Percentiles rank a stretch among this genome's conserved stretches.
phyloP scores from a whole-genome alignment of 352 stramenopile species.

The Pythium sp. region DNA sequence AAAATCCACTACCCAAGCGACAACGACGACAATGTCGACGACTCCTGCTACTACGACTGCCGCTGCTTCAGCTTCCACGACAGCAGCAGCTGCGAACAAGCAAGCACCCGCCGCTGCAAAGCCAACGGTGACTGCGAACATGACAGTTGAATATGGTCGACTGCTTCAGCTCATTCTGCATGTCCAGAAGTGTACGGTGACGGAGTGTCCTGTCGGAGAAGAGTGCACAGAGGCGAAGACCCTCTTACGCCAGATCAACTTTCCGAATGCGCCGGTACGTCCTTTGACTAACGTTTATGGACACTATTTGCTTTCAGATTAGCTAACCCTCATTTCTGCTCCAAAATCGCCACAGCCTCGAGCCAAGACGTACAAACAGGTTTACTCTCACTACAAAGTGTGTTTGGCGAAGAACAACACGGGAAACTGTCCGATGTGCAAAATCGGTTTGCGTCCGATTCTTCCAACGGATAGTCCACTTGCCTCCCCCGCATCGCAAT shows the following conservation, averaged over 20 bases:
- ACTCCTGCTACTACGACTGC: conserved; percentile 14
- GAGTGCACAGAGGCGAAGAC: conserved; percentile 75
- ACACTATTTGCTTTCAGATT: conserved; percentile 2
- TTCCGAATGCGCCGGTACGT: conserved; percentile 55
- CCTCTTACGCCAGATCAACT: conserved; percentile 73
- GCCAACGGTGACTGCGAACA: conserved; percentile 46
- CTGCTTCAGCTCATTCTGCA: conserved; percentile 85
- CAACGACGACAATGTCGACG: conserved; percentile 7
- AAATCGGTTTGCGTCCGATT: conserved; percentile 71
- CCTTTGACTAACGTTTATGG: too few species aligned
- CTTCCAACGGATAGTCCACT: conserved; percentile 25
- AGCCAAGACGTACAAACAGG: conserved; percentile 86
- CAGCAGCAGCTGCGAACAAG: conserved; percentile 23
- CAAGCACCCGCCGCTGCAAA: conserved; percentile 24
- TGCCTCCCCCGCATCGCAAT: conserved; percentile 30
- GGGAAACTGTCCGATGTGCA: conserved; percentile 81
- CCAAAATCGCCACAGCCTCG: conserved; percentile 28
- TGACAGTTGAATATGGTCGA: conserved; percentile 81
- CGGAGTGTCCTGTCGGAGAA: conserved; percentile 58
- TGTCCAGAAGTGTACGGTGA: conserved; percentile 74
- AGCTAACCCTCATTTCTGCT: neutral
- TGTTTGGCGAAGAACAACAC: conserved; percentile 81
- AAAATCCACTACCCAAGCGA: conserved; percentile 17
- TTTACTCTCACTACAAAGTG: conserved; percentile 80
- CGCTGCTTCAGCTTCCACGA: conserved; percentile 6